These are phyloP conservation scores for Globisporangium viniferum DNA, from an alignment of 352 stramenopile genomes.

Conservation along the genomic window DNA sequence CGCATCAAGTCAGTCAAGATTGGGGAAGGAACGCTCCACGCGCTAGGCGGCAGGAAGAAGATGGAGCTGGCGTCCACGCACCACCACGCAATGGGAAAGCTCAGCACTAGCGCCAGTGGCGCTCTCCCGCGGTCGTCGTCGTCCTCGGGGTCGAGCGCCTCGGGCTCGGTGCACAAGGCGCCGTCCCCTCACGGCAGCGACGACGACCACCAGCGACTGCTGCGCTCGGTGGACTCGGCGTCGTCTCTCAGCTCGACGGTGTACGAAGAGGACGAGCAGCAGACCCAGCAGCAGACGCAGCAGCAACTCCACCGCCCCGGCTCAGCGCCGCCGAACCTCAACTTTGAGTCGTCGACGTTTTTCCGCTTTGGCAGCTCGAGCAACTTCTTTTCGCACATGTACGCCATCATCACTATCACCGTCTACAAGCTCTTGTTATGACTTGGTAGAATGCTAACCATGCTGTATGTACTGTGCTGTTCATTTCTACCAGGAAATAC, in stretches of 20 bases:
- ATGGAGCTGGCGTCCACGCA: conserved; percentile 12
- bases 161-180: conserved; percentile 8
- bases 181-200: conserved; percentile 13
- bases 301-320: conserved; percentile 13
- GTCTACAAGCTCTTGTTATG: neutral
- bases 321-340: conserved; percentile 21
- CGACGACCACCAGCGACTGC: conserved; percentile 14
- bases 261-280: conserved; percentile 26
- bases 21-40: conserved; percentile 1
- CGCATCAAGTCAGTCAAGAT: conserved; percentile 8
- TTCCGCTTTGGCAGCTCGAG: conserved; percentile 40
- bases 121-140: neutral
- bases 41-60: conserved; percentile 5
- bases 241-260: conserved; percentile 26
- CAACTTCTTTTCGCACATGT: conserved; percentile 49
- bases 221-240: conserved; percentile 21
- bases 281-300: neutral
- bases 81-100: conserved; percentile 4
- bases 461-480: neutral
- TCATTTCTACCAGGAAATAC: conserved; percentile 24
- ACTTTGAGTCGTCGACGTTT: conserved; percentile 44
- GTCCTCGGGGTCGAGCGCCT: neutral
- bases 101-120: neutral
- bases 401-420: neutral
- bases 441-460: neutral